Evolutionary conservation across 1,284 basidiomycete species (phyloP).

Genomic region (Leccinum pachyderme): DNA sequence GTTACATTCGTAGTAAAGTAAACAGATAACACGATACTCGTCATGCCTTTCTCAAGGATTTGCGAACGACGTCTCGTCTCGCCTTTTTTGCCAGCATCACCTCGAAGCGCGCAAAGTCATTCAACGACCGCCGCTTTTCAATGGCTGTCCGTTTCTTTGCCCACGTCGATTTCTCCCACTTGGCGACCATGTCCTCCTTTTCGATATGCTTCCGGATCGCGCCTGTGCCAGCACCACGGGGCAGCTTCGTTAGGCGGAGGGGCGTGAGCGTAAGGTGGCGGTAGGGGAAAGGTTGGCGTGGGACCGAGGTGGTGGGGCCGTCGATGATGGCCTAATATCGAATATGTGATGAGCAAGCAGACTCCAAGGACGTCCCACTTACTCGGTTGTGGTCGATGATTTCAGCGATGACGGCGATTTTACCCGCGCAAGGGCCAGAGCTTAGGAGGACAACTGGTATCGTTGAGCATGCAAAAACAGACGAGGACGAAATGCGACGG

Average conservation of each 20-base stretch:
- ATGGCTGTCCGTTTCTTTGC: conserved; percentile 85
- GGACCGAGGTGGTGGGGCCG: conserved; percentile 87
- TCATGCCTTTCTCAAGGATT: conserved; percentile 49
- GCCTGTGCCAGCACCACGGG: conserved; percentile 84
- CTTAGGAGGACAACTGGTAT: conserved; percentile 88
- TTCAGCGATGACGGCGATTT: conserved; percentile 94
- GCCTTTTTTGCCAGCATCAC: conserved; percentile 78
- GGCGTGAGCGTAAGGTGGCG: conserved; percentile 92
- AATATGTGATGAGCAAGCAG: background rate
- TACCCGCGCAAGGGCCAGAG: conserved; percentile 81
- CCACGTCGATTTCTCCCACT: conserved; percentile 89
- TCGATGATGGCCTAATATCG: conserved; percentile 85
- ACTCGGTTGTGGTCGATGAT: conserved; percentile 99
- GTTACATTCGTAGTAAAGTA: background rate
- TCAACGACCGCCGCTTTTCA: conserved; percentile 73
- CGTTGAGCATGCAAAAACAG: background rate
- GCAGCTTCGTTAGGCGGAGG: conserved; percentile 80
- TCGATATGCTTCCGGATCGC: conserved; percentile 87
- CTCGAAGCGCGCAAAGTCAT: conserved; percentile 89
- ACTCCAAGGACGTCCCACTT: conserved; percentile 2
- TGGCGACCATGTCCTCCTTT: conserved; percentile 71
- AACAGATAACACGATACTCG: background rate
- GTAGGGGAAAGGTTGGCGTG: conserved; percentile 91
- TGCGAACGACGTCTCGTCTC: conserved; percentile 68
- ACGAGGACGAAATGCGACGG: conserved; percentile 22